These are phyloP conservation scores for Epichloe festucae DNA, from an alignment of 2,329 filamentous ascomycete species.

Conservation along the genomic window DNA sequence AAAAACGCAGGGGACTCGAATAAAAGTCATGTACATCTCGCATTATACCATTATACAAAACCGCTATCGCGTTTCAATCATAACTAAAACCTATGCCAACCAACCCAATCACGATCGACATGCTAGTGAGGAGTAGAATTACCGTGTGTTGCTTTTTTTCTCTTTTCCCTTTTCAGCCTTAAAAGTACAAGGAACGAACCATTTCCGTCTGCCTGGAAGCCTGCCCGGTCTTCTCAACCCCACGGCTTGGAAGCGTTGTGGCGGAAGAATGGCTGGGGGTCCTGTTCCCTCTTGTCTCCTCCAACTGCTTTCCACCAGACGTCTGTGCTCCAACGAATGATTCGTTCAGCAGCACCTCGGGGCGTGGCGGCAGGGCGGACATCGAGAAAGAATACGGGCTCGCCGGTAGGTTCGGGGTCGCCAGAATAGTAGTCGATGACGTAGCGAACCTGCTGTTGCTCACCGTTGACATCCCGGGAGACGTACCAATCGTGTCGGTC, in stretches of 20 bases:
- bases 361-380: conserved; percentile 82
- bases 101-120: not conserved
- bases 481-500: conserved; percentile 98
- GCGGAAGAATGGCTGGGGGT: conserved; percentile 23
- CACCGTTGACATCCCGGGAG: conserved; percentile 53
- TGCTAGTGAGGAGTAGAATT: conserved; percentile 6
- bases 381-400: conserved; percentile 92
- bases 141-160: not conserved
- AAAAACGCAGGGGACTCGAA: not conserved
- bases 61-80: conserved; percentile 6
- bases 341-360: conserved; percentile 63
- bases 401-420: conserved; percentile 66
- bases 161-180: conserved; percentile 1
- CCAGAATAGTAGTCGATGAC: conserved; percentile 95
- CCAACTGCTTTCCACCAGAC: conserved; percentile 87
- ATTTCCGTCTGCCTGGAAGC: not conserved
- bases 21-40: not conserved
- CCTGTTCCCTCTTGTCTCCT: conserved; percentile 44
- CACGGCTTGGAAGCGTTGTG: conserved; percentile 11
- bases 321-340: conserved; percentile 83
- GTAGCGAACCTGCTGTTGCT: conserved; percentile 71
- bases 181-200: not conserved
- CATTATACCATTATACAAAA: conserved; percentile 1
- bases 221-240: not conserved
- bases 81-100: conserved; percentile 9